Percentiles rank a stretch among this genome's conserved stretches.
These are phyloP conservation scores for Colletotrichum sp. DNA, from an alignment of 2,329 filamentous ascomycete genomes.

Conservation along the genomic window DNA sequence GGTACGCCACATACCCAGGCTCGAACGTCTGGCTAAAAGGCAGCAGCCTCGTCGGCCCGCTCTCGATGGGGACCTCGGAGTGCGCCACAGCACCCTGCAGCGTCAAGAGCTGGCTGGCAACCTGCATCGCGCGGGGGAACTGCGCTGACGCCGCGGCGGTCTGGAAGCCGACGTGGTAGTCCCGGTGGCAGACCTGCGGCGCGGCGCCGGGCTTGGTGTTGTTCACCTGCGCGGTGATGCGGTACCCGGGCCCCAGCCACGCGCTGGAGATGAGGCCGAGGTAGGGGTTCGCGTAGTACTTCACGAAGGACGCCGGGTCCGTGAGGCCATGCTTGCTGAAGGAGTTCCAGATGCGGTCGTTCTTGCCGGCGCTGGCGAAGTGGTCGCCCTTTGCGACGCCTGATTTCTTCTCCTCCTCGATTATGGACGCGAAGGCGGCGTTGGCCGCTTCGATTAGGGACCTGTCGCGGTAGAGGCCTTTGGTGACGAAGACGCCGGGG, in stretches of 20 bases:
- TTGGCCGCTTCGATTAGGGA: slow-evolving; percentile 51
- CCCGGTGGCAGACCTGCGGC: slow-evolving; percentile 63
- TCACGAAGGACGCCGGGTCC: slow-evolving; percentile 56
- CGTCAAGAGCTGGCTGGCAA: slow-evolving; percentile 62
- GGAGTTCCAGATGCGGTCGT: slow-evolving; percentile 70
- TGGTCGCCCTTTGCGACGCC: slow-evolving; percentile 58
- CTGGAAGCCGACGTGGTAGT: slow-evolving; percentile 71
- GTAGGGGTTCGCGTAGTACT: slow-evolving; percentile 67
- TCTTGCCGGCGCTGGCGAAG: slow-evolving; percentile 60
- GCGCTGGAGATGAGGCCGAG: slow-evolving; percentile 55
- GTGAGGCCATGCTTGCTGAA: slow-evolving; percentile 64
- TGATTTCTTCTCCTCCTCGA: slow-evolving; percentile 44
- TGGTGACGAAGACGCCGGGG: slow-evolving; percentile 65
- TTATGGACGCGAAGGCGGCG: slow-evolving; percentile 51
- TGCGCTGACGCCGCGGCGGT: slow-evolving; percentile 47
- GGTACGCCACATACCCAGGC: slow-evolving; percentile 64
- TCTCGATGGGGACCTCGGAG: slow-evolving; percentile 61
- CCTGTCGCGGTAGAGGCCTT: slow-evolving; percentile 52
- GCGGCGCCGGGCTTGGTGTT: slow-evolving; percentile 63
- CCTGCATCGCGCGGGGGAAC: slow-evolving; percentile 59
- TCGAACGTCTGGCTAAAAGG: slow-evolving; percentile 65
- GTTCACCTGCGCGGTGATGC: slow-evolving; percentile 67
- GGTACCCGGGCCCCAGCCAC: slow-evolving; percentile 66
- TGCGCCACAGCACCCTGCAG: slow-evolving; percentile 70
- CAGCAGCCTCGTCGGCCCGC: slow-evolving; percentile 64